These are phyloP conservation scores for Teunomyces kruisii DNA, from an alignment of 805 yeast genomes.

Conservation along the genomic window DNA sequence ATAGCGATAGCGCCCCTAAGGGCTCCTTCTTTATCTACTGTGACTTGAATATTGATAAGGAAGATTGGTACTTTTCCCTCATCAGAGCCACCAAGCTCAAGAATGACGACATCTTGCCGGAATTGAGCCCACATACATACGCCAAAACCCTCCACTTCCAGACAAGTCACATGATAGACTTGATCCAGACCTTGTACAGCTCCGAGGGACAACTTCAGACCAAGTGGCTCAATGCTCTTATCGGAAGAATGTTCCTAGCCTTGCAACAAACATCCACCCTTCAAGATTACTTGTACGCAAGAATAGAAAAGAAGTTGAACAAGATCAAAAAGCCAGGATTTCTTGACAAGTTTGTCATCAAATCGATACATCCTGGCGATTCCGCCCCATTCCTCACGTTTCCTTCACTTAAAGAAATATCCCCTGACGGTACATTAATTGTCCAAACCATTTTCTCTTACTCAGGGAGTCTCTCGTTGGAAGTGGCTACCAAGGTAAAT, in stretches of 20 bases:
- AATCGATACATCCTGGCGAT: slow-evolving; percentile 69
- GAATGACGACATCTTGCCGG: slow-evolving; percentile 9
- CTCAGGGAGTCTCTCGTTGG: slow-evolving; percentile 72
- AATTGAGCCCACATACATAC: slow-evolving; percentile 49
- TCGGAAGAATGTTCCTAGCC: slow-evolving; percentile 80
- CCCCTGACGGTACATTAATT: slow-evolving; percentile 77
- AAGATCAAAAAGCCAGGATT: slow-evolving; percentile 87
- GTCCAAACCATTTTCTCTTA: slow-evolving; percentile 64
- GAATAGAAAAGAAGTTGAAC: slow-evolving; percentile 68
- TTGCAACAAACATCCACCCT: slow-evolving; percentile 70
- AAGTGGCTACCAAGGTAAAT: slow-evolving; percentile 77
- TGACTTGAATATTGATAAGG: slow-evolving; percentile 79
- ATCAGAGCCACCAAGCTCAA: slow-evolving; percentile 58
- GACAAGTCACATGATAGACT: slow-evolving; percentile 66
- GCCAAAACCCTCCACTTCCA: slow-evolving; percentile 75
- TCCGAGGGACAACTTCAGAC: slow-evolving; percentile 81
- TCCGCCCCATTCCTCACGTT: slow-evolving; percentile 78
- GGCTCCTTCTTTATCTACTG: slow-evolving; percentile 63
- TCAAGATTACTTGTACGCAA: slow-evolving; percentile 54
- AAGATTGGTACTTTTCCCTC: slow-evolving; percentile 88
- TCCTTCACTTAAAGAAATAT: slow-evolving; percentile 65
- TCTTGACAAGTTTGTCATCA: slow-evolving; percentile 76
- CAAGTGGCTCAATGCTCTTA: slow-evolving; percentile 85
- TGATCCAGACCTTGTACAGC: slow-evolving; percentile 77
- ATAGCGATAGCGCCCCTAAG: slow-evolving; percentile 25